Base-by-base conservation (phyloP, 805 yeast genomes). In the Candida andamanensis region DNA sequence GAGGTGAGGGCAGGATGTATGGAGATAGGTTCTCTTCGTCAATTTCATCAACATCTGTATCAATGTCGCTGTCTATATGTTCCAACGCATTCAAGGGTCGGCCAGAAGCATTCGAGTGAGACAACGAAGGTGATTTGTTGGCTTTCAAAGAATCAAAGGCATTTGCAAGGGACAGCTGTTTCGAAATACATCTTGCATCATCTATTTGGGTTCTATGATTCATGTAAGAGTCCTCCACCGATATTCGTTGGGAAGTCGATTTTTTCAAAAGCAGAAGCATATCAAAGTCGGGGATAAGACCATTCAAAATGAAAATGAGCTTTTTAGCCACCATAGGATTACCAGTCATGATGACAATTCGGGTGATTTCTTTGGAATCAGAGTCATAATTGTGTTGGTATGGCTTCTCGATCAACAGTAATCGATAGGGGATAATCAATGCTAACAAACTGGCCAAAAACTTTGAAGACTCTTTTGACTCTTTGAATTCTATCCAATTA, bases 321-420 rank as follows among this genome's bases (percentile, higher is more conserved):
- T 75, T 75, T 43, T 76, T 77, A 1, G 81, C 79, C 7, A 76
- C 78, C 6, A 69, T 69, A 21, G 77, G 74, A 45, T 76, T 76
- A 11, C 77, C 72, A 0, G 82, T 75, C 70, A 75, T 65, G 3
- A 76, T 60, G 1, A 75, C 75, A 1, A 76, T 60, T 26, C 80
- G 58, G 6, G 71, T 59, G n/a, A 64, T 50, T 25, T 61, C 67
- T 19, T 49, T 49, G 2, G 41, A 29, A 10, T 44, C 27, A 3
- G 45, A 34, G 21, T 50, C 52, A 15, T 51, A 42, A 24, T 39
- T 42, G 14, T 35, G 38, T 26, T 15, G 37, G 22, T 47, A 41
- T 1, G 75, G 72, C 26, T 58, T 62, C 6, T 41, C 32, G 7
- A 52, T 41, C 25, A 72, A 49, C 35, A 62, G 54, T 2, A 52